phyloP scores from a whole-genome alignment of 345 rosid genomes.

The Brassica carinata region DNA sequence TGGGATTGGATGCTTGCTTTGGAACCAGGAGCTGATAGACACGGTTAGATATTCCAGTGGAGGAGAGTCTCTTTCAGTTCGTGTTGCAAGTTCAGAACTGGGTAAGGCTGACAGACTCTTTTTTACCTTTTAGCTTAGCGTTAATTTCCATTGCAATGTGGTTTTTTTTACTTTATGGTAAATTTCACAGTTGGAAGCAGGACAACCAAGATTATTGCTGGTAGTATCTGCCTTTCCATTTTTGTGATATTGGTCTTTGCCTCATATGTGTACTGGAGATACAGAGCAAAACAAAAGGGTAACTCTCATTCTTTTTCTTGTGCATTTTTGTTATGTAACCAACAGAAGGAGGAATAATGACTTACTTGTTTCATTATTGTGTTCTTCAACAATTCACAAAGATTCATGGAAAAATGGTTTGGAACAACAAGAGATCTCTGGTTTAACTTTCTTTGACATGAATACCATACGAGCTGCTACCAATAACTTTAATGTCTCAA shows the following conservation, averaged over 20 bases:
- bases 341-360: background rate
- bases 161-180: conserved; percentile 2
- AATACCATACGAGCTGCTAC: conserved; percentile 27
- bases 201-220: conserved; percentile 23
- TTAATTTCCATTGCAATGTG: conserved; percentile 7
- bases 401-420: conserved; percentile 33
- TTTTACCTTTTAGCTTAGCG: background rate
- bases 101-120: conserved; percentile 20
- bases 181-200: conserved; percentile 27
- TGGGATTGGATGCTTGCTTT: conserved; percentile 40
- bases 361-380: too few relatives aligned
- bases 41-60: conserved; percentile 7
- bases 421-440: conserved; percentile 20
- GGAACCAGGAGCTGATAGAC: conserved; percentile 33
- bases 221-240: conserved; percentile 23
- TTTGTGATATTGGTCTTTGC: conserved; percentile 16
- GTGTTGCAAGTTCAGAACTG: conserved; percentile 33
- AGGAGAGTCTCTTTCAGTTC: conserved; percentile 26
- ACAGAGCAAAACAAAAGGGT: conserved; percentile 29
- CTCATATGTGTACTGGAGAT: conserved; percentile 16
- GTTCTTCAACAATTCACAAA: background rate
- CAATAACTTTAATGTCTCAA: conserved; percentile 25
- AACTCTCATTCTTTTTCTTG: background rate
- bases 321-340: background rate
- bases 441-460: conserved; percentile 34